These are phyloP conservation scores for Colletotrichum ledebouriae DNA, from an alignment of 2,329 filamentous ascomycete genomes.

Conservation along the genomic window DNA sequence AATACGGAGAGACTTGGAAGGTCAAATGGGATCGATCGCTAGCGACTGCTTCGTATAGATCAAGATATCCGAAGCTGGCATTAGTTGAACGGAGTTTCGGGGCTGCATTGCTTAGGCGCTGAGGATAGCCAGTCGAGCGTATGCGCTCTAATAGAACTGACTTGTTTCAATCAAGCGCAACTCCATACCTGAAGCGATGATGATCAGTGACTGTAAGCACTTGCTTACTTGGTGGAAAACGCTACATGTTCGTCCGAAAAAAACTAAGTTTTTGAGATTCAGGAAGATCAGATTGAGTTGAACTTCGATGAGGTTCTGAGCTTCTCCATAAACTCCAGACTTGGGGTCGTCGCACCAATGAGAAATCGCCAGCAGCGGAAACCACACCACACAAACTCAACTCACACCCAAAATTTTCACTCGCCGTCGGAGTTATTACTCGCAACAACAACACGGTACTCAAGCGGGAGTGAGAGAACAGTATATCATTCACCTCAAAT, in stretches of 20 bases:
- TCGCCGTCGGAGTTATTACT: constrained; percentile 11
- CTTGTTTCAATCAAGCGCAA: neutral
- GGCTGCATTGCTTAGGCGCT: constrained; percentile 27
- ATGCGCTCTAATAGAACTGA: constrained; percentile 35
- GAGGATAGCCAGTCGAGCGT: constrained; percentile 7
- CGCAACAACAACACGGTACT: constrained; percentile 5
- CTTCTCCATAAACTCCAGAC: constrained; percentile 41
- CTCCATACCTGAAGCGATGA: too few species aligned
- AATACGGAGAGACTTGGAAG: neutral
- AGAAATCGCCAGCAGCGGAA: constrained; percentile 33
- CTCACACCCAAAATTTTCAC: constrained; percentile 32
- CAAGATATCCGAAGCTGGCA: constrained; percentile 30
- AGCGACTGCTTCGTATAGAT: constrained; percentile 29
- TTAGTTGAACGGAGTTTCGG: constrained; percentile 12
- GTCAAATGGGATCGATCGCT: constrained; percentile 1
- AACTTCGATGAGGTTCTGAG: constrained; percentile 34
- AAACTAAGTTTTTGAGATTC: neutral
- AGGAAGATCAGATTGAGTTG: constrained; percentile 1
- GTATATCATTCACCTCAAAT: too few species aligned
- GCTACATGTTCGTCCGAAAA: neutral
- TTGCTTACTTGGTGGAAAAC: neutral
- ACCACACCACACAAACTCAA: constrained; percentile 22
- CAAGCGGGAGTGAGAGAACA: constrained; percentile 6
- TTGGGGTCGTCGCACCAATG: constrained; percentile 28
- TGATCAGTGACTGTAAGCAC: too few species aligned